Base-by-base conservation (phyloP, 768 basidiomycete genomes). In the Pleurotus tuoliensis region DNA sequence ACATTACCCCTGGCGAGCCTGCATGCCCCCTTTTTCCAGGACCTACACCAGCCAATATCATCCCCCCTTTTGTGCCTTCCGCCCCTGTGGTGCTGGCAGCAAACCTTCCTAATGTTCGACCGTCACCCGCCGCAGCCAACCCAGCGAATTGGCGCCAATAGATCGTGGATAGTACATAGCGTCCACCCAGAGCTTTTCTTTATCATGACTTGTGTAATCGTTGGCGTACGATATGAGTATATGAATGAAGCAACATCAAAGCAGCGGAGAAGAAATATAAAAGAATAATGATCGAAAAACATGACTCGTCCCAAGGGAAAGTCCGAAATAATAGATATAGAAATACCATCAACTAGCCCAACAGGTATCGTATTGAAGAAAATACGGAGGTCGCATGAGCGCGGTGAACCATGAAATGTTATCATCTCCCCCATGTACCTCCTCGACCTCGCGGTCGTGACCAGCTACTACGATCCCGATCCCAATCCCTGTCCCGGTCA, bases 401-500 rank as follows among this genome's bases (percentile, higher is more conserved):
- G 12, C 30, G 9, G 20, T 20, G 20, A 20, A 20, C 20, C 20
- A 11, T 34, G 8, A 34, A 11, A 9, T 34, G 30, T 9, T 34
- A 34, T 47, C 46, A 47, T 24, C 46, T 6, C 8, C 46, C 46
- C 46, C 46, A 47, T 25, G 46, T 47, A 8, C 50, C 30, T 8
- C 38, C 50, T 39, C 50, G 16, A 16, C 38, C 50, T 12, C 50
- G 50, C 25, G 30, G 24, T 6, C 50, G 16, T 7, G 50, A 24
- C 38, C 50, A 40, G 7, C 7, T 24, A 18, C 11, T 51, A n/a
- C 48, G 11, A 4, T 77, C 71, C n/a, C 75, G 67, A 13, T 79
- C 78, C 68, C 77, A 70, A 15, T 79, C 80, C 12, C 79, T 67
- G 18, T 83, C 81, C 2, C 82, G 72, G 61, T 82, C 82, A 1